These are phyloP conservation scores for Scheffersomyces insectosa DNA, from an alignment of 1,139 yeast genomes.

Conservation along the genomic window DNA sequence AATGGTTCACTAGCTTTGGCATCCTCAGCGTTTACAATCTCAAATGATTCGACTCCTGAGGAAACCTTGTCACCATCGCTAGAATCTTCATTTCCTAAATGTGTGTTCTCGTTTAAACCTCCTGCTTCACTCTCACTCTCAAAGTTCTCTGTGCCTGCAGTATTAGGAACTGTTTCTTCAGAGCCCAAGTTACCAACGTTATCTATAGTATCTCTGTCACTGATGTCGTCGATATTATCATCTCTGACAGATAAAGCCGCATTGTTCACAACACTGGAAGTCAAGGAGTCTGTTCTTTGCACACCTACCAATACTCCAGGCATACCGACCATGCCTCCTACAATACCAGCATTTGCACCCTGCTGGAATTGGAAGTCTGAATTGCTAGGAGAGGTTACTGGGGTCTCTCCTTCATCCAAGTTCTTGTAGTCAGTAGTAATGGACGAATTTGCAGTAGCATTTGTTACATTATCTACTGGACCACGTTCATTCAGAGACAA, in stretches of 20 bases:
- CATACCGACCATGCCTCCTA: conserved; percentile 48
- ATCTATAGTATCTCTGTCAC: conserved; percentile 60
- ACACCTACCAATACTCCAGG: conserved; percentile 50
- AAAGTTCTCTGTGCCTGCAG: conserved; percentile 16
- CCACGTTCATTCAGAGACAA: conserved; percentile 15
- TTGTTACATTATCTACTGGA: conserved; percentile 21
- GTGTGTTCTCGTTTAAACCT: conserved; percentile 14
- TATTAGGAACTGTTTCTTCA: conserved; percentile 18
- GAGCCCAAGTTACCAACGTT: conserved; percentile 17
- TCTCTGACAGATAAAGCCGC: conserved; percentile 88
- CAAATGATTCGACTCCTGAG: conserved; percentile 53
- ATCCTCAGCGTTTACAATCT: conserved; percentile 54
- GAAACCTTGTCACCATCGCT: conserved; percentile 44
- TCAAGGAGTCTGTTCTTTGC: conserved; percentile 70
- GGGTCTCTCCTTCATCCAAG: conserved; percentile 47
- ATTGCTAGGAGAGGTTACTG: conserved; percentile 56
- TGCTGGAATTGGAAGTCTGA: conserved; percentile 57
- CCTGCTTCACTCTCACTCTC: conserved; percentile 5
- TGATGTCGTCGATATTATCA: conserved; percentile 60
- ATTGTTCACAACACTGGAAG: conserved; percentile 90
- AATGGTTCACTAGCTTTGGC: conserved; percentile 21
- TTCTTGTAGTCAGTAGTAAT: conserved; percentile 29
- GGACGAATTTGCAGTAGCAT: conserved; percentile 38
- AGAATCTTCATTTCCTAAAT: conserved; percentile 16
- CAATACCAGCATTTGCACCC: conserved; percentile 36